These are phyloP conservation scores for Flueggea neowawraea DNA, from an alignment of 441 rosid species.

Conservation along the genomic window DNA sequence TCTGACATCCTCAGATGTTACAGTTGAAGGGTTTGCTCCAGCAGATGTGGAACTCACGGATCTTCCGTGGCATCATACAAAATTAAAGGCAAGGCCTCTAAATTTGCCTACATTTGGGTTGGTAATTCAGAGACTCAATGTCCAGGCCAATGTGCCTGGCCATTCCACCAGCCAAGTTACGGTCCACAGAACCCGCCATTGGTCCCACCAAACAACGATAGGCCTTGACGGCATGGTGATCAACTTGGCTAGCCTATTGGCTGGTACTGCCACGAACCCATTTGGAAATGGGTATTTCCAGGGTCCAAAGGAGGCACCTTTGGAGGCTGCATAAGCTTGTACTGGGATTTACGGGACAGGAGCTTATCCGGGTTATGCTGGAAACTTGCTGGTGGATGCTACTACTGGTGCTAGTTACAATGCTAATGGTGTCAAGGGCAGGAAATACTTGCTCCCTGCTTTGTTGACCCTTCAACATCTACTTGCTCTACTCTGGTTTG, in stretches of 20 bases:
- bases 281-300: slow-evolving; percentile 58
- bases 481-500: slow-evolving; percentile 36
- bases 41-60: slow-evolving; percentile 65
- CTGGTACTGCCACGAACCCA: slow-evolving; percentile 66
- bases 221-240: slow-evolving; percentile 66
- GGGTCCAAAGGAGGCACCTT: slow-evolving; percentile 54
- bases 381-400: slow-evolving; percentile 37
- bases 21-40: slow-evolving; percentile 57
- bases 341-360: slow-evolving; percentile 52
- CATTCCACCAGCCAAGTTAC: slow-evolving; percentile 62
- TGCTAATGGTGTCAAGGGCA: slow-evolving; percentile 46
- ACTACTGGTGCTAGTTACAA: slow-evolving; percentile 53
- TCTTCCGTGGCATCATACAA: slow-evolving; percentile 14
- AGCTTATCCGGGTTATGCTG: slow-evolving; percentile 59
- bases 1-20: slow-evolving; percentile 57
- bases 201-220: slow-evolving; percentile 57
- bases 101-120: slow-evolving; percentile 59
- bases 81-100: slow-evolving; percentile 22
- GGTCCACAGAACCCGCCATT: slow-evolving; percentile 55
- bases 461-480: slow-evolving; percentile 45
- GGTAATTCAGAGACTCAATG: slow-evolving; percentile 62
- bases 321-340: slow-evolving; percentile 62
- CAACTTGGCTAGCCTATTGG: slow-evolving; percentile 50
- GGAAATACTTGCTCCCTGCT: slow-evolving; percentile 56
- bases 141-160: slow-evolving; percentile 73